Evolutionary conservation across 331 rosid genomes (phyloP), one percentile per base, ranked within the genome.

Genomic region (Pyracantha coccinea): DNA sequence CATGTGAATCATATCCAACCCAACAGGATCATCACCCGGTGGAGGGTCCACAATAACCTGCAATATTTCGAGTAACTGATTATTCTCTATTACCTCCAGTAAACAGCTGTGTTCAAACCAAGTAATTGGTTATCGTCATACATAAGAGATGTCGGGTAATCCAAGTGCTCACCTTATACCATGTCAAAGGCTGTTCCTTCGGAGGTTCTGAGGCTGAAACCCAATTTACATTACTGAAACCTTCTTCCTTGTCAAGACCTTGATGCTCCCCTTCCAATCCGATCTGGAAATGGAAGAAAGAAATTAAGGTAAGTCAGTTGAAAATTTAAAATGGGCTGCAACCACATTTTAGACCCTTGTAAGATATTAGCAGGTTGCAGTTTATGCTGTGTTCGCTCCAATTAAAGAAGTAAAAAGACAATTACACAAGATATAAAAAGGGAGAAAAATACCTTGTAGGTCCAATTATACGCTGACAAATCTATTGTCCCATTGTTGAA

Each of bases 1-100:
- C 98, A 94, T 91, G 45, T 85, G 82, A 73, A 88, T 58, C 98
- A 93, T 93, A 85, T 93, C 98, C 80, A 93, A 80, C 74, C 95
- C 98, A 74, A 94, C 75, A 1, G 98, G 98, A 45, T 91, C 97
- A 41, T 91, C 78, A 58, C 96, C 97, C 5, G 83, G 38, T 8
- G 96, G 98, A 69, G 95, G 82, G 79, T 91, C 97, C 75, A 93
- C 89, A 68, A 78, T 71, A 55, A 82, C 89, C 98, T 94, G 83
- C 83, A 85, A 41, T 50, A 47, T 61, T 60, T 54, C 17, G 14
- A 47, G 59, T 1, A 50, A 54, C 4, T 0, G 16, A 1, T 44
- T 44, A 44, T 82, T 27, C 69, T 66, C 78, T 11, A 41, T 41
- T 41, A 23, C 59, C 67, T 23, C 14, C 52, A 31, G 31, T 77